Evolutionary conservation across 108 stramenopile species (phyloP), one percentile per base, ranked within the genome.

Genomic region (Nannochloropsis oceanica): DNA sequence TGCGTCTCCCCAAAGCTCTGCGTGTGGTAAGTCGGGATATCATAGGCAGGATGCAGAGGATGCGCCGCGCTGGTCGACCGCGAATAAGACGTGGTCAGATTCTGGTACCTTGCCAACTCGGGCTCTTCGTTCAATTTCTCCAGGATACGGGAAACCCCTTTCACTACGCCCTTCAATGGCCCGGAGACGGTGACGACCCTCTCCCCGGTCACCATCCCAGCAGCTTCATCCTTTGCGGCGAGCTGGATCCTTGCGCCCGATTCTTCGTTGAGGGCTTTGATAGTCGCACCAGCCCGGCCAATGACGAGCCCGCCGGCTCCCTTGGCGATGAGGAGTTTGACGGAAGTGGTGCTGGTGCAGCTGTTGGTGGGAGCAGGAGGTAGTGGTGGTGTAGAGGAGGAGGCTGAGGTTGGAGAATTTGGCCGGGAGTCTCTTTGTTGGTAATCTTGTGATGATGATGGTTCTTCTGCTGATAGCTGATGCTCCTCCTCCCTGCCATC

Each of bases 251-350:
- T 34, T 84, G 84, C 34, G 84, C 89, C 88, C 18, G 89, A 89
- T 84, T 84, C 82, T 42, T 83, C 82, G 22, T 81, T 83, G 42
- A 89, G 84, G 34, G 86, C 86, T 34, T 89, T 89, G 88, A 90
- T 89, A 43, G 88, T 90, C 50, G 85, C 87, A 12, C 89, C 89
- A 12, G 86, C 88, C 20, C 85, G 85, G 27, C 89, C 89, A 13
- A 90, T 89, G 42, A 90, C 83, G 44, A 90, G 86, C 42, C 89
- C 89, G 18, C 88, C 89, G 83, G 81, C 13, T 20, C 25, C 27
- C 59, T 73, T 73, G 59, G 81, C 43, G 42, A 82, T 82, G 22
- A 82, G 81, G 42, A 82, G 81, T 12, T 82, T 82, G 42, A 42
- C 81, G 22, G 81, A 44, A 24, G 44, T 24, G 7, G 81, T n/a